Evolutionary conservation across 139 green algal genomes (phyloP).

Genomic region (Tetratostichococcus sp.): DNA sequence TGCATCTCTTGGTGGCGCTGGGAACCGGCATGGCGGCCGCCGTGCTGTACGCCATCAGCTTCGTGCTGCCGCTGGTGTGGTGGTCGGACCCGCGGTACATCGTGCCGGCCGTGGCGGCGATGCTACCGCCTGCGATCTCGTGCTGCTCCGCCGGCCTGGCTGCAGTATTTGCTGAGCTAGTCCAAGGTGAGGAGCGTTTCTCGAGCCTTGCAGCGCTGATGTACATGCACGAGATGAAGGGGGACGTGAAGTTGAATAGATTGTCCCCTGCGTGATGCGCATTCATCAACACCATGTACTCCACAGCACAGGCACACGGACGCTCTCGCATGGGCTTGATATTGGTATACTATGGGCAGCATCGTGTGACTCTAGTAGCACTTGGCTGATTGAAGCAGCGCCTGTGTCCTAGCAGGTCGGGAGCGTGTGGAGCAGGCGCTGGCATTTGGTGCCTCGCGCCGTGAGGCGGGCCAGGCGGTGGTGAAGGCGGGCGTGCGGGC

Average conservation of each 20-base stretch:
- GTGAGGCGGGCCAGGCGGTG: neutral
- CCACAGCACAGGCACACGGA: too few relatives aligned
- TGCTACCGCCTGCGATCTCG: neutral
- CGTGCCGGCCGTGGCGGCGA: neutral
- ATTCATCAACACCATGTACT: too few relatives aligned
- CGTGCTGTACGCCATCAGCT: neutral
- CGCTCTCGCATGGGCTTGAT: too few relatives aligned
- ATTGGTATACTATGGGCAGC: too few relatives aligned
- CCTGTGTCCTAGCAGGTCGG: neutral
- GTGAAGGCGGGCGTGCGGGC: neutral
- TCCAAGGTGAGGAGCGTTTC: neutral
- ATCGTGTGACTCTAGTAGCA: too few relatives aligned
- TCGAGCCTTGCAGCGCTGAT: too few relatives aligned
- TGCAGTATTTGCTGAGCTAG: neutral
- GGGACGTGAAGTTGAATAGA: too few relatives aligned
- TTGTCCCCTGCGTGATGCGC: too few relatives aligned
- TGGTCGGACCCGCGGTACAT: neutral
- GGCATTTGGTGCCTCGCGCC: neutral
- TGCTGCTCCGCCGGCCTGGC: neutral
- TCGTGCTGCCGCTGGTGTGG: neutral
- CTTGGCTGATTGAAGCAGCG: too few relatives aligned
- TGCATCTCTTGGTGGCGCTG: neutral
- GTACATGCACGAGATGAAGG: too few relatives aligned
- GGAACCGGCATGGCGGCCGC: neutral
- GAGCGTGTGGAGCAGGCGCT: neutral